Base-by-base conservation (phyloP, 257 asterid genomes). In the Solanum corneliomulleri region DNA sequence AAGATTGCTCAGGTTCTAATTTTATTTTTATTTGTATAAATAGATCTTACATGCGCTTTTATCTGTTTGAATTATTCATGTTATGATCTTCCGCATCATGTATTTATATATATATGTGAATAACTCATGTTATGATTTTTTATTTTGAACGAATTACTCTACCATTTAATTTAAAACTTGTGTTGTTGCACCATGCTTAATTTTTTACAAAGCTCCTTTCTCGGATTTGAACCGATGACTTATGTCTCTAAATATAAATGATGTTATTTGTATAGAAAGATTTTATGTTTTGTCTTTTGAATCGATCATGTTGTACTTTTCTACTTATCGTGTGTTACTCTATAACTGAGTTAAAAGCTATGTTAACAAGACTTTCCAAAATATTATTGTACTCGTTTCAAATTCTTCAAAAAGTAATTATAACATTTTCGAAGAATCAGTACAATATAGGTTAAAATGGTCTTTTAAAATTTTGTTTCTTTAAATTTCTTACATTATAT, bases 1-100 rank as follows among this genome's bases (percentile, higher is more conserved):
- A 87, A 86, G 78, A 91, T 96, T 76, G 98, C 99, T 80, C 97
- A 95, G 98, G 98, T 95, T 87, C 62, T 39, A 74, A 9, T 16
- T 37, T 74, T 7, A 8, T 14, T 78, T 37, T 74, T 7, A 8
- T 14, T 78, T 37, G 69, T 33, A 33, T 33, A 33, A 33, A 33
- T 33, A 33, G 35, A 33, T 33, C 35, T 33, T 33, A 33, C 3
- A 33, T 33, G 35, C 35, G 35, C 35, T 33, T 33, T 33, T 3
- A 33, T 33, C 35, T 4, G 35, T 33, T 4, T 33, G 35, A 33
- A 33, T 33, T 33, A 33, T 33, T 33, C 35, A 33, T 33, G 35
- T 33, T 33, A 33, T 33, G 35, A 33, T 33, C 35, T 33, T 33
- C 35, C 35, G 35, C 35, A 33, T 5, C 35, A 33, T 4, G 35